Evolutionary conservation across 257 asterid genomes (phyloP).

Genomic region (Rauvolfia tetraphylla): DNA sequence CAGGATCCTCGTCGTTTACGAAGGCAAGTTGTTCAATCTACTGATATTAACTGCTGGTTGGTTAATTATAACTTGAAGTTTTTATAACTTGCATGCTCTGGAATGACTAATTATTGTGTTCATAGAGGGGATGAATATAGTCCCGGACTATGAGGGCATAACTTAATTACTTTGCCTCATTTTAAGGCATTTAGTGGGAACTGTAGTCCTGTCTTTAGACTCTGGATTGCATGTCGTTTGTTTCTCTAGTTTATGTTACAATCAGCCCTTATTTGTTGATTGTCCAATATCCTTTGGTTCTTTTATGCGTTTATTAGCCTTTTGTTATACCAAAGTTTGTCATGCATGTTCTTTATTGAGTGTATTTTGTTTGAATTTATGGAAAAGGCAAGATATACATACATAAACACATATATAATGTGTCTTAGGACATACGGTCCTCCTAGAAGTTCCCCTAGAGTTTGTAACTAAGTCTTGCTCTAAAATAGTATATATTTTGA

Average conservation of each 20-base stretch:
- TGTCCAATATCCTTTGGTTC: not conserved
- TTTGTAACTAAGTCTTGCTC: not conserved
- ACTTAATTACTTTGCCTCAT: not conserved
- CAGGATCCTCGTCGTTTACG: slow-evolving; percentile 97
- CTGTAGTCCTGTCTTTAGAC: not conserved
- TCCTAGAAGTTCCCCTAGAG: not conserved
- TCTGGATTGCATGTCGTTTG: not conserved
- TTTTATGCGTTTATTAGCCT: not conserved
- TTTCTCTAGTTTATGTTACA: not conserved
- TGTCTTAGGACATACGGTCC: not conserved
- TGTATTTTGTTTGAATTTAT: not conserved
- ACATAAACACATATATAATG: too few relatives aligned
- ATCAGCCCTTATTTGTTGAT: not conserved
- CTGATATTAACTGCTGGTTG: not conserved
- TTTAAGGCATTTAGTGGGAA: not conserved
- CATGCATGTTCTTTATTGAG: not conserved
- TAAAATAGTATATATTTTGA: not conserved
- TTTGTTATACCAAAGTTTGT: not conserved
- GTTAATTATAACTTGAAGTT: not conserved
- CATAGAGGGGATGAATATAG: not conserved
- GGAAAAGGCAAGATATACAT: not conserved
- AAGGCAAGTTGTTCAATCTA: slow-evolving; percentile 45
- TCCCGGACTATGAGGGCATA: not conserved
- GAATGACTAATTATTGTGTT: not conserved
- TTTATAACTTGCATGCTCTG: not conserved